Conservation (phyloP, 257 asterid genomes). For the Solanum medicagineum region DNA sequence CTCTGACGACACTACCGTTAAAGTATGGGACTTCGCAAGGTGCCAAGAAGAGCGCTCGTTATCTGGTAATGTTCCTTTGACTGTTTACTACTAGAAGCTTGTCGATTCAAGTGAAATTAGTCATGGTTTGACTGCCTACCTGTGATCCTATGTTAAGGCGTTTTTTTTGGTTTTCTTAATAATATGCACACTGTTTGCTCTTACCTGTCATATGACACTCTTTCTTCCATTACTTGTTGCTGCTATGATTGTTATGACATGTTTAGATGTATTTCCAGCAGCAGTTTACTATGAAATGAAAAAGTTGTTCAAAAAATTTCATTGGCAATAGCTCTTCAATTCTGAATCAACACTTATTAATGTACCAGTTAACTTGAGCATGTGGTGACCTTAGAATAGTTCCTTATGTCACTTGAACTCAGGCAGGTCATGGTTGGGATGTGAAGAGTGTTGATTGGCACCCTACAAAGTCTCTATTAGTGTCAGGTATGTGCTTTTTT, state of each 20-base stretch:
- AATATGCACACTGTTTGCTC: background rate
- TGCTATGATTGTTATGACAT: background rate
- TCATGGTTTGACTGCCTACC: background rate
- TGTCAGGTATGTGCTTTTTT: constrained; percentile 47
- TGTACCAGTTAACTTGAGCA: background rate
- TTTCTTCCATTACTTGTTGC: background rate
- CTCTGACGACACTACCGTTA: constrained; percentile 94
- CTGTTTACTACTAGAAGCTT: background rate
- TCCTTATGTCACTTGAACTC: constrained; percentile 66
- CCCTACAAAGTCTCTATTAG: constrained; percentile 89
- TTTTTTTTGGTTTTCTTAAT: background rate
- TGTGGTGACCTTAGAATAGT: constrained; percentile 43
- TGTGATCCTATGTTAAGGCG: background rate
- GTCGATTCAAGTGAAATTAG: background rate
- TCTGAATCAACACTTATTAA: background rate
- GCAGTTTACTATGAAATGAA: background rate
- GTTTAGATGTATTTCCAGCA: background rate
- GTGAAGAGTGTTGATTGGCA: constrained; percentile 99
- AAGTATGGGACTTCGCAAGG: constrained; percentile 99
- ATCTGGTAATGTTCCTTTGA: constrained; percentile 79
- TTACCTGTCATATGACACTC: background rate
- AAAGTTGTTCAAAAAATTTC: background rate
- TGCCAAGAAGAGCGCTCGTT: constrained; percentile 94
- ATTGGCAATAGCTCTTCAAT: background rate
- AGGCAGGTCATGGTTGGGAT: constrained; percentile 99